Conservation (phyloP, 1,284 basidiomycete genomes). For the Melampsora larici-populina region DNA sequence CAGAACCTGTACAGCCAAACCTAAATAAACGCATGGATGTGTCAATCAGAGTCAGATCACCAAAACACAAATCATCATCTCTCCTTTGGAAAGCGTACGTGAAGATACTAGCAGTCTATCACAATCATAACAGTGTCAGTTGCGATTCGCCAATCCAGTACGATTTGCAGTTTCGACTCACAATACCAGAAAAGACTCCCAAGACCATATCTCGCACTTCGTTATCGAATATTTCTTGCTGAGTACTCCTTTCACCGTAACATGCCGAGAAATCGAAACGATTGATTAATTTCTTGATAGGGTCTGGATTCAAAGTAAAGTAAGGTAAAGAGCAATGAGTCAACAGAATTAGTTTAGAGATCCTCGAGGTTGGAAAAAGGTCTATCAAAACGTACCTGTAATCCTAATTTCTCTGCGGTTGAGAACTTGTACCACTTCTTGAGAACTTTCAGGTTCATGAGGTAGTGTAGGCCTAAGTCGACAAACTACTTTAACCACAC, state of each 20-base stretch:
- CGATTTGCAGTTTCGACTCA: neutral
- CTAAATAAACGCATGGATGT: slow-evolving; percentile 3
- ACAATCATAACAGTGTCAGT: neutral
- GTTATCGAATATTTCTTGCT: slow-evolving; percentile 27
- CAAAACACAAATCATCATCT: neutral
- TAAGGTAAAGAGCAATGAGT: no score
- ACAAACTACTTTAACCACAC: slow-evolving; percentile 35
- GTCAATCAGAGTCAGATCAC: neutral
- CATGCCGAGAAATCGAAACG: slow-evolving; percentile 37
- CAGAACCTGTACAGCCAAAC: slow-evolving; percentile 40
- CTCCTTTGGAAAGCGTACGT: slow-evolving; percentile 9
- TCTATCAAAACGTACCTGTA: slow-evolving; percentile 7
- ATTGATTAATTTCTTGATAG: slow-evolving; percentile 31
- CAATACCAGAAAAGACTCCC: slow-evolving; percentile 27
- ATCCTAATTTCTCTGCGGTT: slow-evolving; percentile 18
- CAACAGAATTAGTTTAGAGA: no score
- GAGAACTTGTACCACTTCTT: slow-evolving; percentile 28
- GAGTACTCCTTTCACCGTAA: slow-evolving; percentile 20
- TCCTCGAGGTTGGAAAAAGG: no score
- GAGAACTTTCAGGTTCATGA: slow-evolving; percentile 8
- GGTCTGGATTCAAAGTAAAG: slow-evolving; percentile 7
- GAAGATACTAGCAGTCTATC: slow-evolving; percentile 36
- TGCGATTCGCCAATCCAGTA: no score
- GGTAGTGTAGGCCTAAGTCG: slow-evolving; percentile 24
- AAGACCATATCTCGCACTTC: slow-evolving; percentile 20